Percentiles rank a stretch among this genome's conserved stretches.
phyloP scores from a whole-genome alignment of 2,329 filamentous ascomycete genomes.

The Aspergillus tanneri region DNA sequence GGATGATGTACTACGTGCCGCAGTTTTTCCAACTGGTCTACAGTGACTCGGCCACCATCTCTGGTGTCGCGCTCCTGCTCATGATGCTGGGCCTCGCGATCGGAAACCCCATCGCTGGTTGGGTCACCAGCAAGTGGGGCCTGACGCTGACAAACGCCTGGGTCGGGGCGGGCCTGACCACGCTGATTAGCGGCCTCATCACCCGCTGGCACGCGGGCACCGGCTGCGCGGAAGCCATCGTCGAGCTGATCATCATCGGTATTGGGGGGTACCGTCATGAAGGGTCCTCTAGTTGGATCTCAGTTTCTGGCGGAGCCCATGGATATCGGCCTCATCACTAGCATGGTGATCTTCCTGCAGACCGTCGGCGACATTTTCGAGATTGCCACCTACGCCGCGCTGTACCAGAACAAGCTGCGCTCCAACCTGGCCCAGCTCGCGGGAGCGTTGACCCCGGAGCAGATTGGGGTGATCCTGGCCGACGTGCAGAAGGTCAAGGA shows the following conservation, averaged over 20 bases:
- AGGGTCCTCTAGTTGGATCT: not conserved
- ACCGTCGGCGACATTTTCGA: not conserved
- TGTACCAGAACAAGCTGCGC: not conserved
- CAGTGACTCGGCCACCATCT: not conserved
- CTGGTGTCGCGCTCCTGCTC: not conserved
- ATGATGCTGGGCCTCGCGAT: not conserved
- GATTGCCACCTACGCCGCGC: not conserved
- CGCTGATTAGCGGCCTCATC: not conserved
- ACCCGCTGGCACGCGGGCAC: not conserved
- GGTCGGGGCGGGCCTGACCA: not conserved
- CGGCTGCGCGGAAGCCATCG: not conserved
- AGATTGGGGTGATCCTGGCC: not conserved
- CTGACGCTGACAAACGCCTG: not conserved
- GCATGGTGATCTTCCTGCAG: not conserved
- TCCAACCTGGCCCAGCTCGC: not conserved
- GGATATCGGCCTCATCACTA: not conserved
- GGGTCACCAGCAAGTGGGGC: not conserved
- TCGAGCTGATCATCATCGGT: not conserved
- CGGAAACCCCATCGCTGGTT: not conserved
- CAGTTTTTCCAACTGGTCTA: not conserved
- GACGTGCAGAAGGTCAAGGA: not conserved
- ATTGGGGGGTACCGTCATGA: not conserved
- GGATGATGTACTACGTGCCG: not conserved
- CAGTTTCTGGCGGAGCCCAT: not conserved
- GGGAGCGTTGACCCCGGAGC: not conserved